Evolutionary conservation across 805 yeast genomes (phyloP).

Genomic region (Saccharomycopsis fibuligera): DNA sequence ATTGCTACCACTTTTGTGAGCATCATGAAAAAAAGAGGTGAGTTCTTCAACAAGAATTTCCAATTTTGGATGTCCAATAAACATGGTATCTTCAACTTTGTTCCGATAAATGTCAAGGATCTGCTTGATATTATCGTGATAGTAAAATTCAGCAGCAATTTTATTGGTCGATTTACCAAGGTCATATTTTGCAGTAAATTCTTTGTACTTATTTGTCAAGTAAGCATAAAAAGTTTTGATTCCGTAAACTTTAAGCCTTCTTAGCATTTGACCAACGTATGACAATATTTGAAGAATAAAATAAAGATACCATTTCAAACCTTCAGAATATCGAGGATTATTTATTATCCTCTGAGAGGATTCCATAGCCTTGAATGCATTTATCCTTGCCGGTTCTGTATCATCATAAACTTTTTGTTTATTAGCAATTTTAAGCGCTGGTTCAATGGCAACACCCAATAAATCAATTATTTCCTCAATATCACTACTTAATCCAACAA

Average conservation of each 20-base stretch:
- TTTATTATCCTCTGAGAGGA: constrained; percentile 52
- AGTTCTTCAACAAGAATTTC: constrained; percentile 53
- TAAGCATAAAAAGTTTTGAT: constrained; percentile 67
- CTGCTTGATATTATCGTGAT: constrained; percentile 39
- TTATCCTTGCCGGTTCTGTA: constrained; percentile 60
- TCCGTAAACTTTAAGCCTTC: constrained; percentile 76
- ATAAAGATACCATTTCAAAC: constrained; percentile 66
- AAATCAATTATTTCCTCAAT: constrained; percentile 50
- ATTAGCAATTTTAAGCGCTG: constrained; percentile 58
- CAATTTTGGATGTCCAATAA: constrained; percentile 56
- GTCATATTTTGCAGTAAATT: constrained; percentile 52
- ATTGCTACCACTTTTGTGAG: constrained; percentile 30
- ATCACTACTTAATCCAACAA: constrained; percentile 47
- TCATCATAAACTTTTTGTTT: constrained; percentile 56
- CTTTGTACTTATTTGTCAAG: constrained; percentile 50
- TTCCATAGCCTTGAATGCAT: constrained; percentile 66
- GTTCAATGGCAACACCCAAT: constrained; percentile 58
- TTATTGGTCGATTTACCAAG: constrained; percentile 60
- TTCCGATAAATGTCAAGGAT: constrained; percentile 41
- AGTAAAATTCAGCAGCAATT: constrained; percentile 55
- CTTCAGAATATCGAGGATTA: constrained; percentile 55
- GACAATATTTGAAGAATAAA: constrained; percentile 57
- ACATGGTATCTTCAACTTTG: constrained; percentile 32
- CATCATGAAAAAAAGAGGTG: constrained; percentile 42
- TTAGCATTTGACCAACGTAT: constrained; percentile 64